These are phyloP conservation scores for Linderina pennispora DNA, from an alignment of 192 early-diverging fungal genomes.

Conservation along the genomic window DNA sequence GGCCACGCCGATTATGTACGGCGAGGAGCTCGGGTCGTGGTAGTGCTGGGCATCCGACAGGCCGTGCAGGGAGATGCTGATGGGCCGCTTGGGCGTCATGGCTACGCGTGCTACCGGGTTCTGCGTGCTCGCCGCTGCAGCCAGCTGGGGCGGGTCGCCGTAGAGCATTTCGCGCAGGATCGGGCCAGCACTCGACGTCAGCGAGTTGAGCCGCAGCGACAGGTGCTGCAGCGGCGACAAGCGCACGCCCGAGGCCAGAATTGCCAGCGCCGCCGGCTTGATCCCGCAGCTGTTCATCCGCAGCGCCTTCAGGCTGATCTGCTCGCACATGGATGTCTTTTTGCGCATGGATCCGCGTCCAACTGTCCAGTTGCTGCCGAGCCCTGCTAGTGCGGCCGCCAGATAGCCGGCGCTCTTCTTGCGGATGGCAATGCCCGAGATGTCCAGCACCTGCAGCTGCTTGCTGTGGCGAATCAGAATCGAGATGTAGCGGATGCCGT, in stretches of 20 bases:
- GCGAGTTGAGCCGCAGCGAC: slow-evolving; percentile 37
- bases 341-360: slow-evolving; percentile 43
- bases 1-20: slow-evolving; percentile 1
- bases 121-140: too few relatives aligned
- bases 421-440: slow-evolving; percentile 65
- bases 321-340: slow-evolving; percentile 24
- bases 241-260: slow-evolving; percentile 44
- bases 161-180: slow-evolving; percentile 46
- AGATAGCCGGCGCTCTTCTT: slow-evolving; percentile 63
- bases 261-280: slow-evolving; percentile 41
- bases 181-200: slow-evolving; percentile 31
- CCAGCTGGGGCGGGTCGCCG: slow-evolving; percentile 41
- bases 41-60: slow-evolving; percentile 37
- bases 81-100: slow-evolving; percentile 18
- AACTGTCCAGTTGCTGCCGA: slow-evolving; percentile 38
- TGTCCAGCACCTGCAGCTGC: slow-evolving; percentile 57
- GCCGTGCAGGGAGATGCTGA: slow-evolving; percentile 41
- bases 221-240: slow-evolving; percentile 43
- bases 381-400: slow-evolving; percentile 54
- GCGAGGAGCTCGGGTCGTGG: slow-evolving; percentile 7
- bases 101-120: too few relatives aligned
- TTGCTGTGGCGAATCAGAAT: slow-evolving; percentile 69
- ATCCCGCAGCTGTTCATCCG: slow-evolving; percentile 50
- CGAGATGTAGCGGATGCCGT: slow-evolving; percentile 68
- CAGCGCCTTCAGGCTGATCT: slow-evolving; percentile 38